A percentile compares a stretch with the other conserved stretches of the same genome.
phyloP scores from a whole-genome alignment of 768 basidiomycete species.

The Calocera viscosa region DNA sequence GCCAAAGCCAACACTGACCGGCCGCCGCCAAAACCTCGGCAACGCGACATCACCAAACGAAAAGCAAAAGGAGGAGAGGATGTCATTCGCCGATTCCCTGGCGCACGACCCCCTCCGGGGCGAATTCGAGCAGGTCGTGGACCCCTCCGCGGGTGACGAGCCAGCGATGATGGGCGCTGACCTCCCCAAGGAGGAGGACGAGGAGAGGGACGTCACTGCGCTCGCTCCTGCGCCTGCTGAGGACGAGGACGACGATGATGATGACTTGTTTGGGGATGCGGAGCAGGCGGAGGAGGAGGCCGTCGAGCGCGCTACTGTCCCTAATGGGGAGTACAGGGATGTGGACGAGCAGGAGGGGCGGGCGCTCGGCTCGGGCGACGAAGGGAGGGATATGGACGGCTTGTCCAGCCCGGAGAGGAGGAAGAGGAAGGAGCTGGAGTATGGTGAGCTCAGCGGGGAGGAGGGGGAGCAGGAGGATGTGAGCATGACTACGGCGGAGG shows the following conservation, averaged over 20 bases:
- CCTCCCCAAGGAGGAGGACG: background rate
- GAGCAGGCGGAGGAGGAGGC: background rate
- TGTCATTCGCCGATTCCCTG: conserved; percentile 17
- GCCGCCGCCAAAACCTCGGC: too few species aligned
- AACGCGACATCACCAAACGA: too few species aligned
- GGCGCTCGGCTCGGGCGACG: background rate
- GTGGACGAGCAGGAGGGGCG: conserved; percentile 6
- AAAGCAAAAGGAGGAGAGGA: background rate
- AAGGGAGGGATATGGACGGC: conserved; percentile 32
- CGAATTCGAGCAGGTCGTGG: conserved; percentile 15
- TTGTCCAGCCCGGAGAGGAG: conserved; percentile 48
- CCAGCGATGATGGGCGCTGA: background rate
- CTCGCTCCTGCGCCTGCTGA: background rate
- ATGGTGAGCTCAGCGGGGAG: conserved; percentile 58
- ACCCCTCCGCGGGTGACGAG: background rate
- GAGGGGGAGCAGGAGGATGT: conserved; percentile 39
- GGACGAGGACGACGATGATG: conserved; percentile 16
- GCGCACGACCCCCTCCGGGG: conserved; percentile 15
- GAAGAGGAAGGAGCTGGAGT: conserved; percentile 58
- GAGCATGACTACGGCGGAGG: conserved; percentile 51
- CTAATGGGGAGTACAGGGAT: background rate
- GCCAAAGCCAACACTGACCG: too few species aligned
- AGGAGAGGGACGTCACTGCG: conserved; percentile 11
- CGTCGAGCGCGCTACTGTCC: too few species aligned
- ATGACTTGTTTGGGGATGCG: conserved; percentile 21